phyloP scores from a whole-genome alignment of 1,284 basidiomycete species.

The Leccinum ponderosum region DNA sequence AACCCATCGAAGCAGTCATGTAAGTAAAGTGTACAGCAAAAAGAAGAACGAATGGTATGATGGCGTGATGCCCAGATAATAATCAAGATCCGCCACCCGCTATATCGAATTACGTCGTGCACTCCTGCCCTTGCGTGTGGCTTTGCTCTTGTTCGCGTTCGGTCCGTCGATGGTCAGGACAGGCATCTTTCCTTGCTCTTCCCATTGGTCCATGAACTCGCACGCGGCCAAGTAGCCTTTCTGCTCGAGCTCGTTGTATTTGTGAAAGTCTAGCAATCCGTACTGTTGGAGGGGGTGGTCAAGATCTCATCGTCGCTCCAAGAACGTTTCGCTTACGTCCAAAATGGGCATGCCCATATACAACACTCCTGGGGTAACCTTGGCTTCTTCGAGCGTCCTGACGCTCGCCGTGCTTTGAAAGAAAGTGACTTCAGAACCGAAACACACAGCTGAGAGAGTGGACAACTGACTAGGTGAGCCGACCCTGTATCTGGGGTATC shows the following conservation, averaged over 20 bases:
- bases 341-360: conserved; percentile 97
- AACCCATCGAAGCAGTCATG: conserved; percentile 7
- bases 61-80: not conserved
- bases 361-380: conserved; percentile 82
- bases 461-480: conserved; percentile 85
- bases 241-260: conserved; percentile 82
- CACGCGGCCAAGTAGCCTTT: conserved; percentile 82
- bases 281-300: conserved; percentile 45
- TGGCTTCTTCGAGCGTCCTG: conserved; percentile 93
- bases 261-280: conserved; percentile 76
- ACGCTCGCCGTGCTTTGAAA: conserved; percentile 86
- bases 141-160: conserved; percentile 39
- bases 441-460: not conserved
- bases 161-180: conserved; percentile 63
- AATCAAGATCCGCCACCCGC: not conserved
- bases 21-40: not conserved
- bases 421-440: conserved; percentile 3
- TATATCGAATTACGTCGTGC: conserved; percentile 74
- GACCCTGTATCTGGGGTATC: conserved; percentile 95
- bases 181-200: conserved; percentile 80
- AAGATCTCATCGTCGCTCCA: not conserved
- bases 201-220: conserved; percentile 76
- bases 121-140: conserved; percentile 70
- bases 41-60: not conserved
- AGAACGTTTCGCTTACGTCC: conserved; percentile 48